Conservation (phyloP, 2,329 filamentous ascomycete genomes). For the Canariomyces notabilis region DNA sequence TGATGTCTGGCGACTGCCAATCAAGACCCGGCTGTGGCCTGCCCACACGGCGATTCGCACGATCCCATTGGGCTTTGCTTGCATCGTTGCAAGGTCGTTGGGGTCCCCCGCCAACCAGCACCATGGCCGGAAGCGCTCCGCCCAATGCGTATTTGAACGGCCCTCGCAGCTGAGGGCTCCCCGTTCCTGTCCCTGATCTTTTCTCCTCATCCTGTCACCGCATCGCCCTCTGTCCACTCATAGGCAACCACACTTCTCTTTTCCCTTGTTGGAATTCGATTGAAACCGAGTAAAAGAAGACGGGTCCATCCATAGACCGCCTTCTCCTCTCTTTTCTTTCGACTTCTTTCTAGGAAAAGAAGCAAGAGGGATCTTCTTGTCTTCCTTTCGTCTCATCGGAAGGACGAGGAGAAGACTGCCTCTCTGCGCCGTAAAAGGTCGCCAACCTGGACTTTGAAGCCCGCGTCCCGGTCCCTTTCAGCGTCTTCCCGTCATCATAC, state of each 20-base stretch:
- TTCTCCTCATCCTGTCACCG: slow-evolving; percentile 18
- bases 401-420: slow-evolving; percentile 41
- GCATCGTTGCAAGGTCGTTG: slow-evolving; percentile 3
- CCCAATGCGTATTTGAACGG: slow-evolving; percentile 27
- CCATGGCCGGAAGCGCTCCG: slow-evolving; percentile 18
- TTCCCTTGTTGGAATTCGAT: slow-evolving; percentile 25
- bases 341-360: slow-evolving; percentile 40
- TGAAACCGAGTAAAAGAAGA: slow-evolving; percentile 31
- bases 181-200: slow-evolving; percentile 13
- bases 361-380: slow-evolving; percentile 50
- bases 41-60: slow-evolving; percentile 16
- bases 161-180: slow-evolving; percentile 20
- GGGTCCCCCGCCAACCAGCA: slow-evolving; percentile 21
- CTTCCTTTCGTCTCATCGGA: slow-evolving; percentile 54
- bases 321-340: slow-evolving; percentile 46
- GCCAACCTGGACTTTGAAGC: slow-evolving; percentile 99
- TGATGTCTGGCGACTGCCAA: slow-evolving; percentile 9
- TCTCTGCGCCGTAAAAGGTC: slow-evolving; percentile 57
- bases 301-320: slow-evolving; percentile 30
- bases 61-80: slow-evolving; percentile 21
- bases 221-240: slow-evolving; percentile 22
- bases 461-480: slow-evolving; percentile 98
- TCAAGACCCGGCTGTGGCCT: slow-evolving; percentile 16
- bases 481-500: slow-evolving; percentile 57
- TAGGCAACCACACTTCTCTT: slow-evolving; percentile 21